Base-by-base conservation (phyloP, 2,329 filamentous ascomycete species). In the Neurospora sp. region DNA sequence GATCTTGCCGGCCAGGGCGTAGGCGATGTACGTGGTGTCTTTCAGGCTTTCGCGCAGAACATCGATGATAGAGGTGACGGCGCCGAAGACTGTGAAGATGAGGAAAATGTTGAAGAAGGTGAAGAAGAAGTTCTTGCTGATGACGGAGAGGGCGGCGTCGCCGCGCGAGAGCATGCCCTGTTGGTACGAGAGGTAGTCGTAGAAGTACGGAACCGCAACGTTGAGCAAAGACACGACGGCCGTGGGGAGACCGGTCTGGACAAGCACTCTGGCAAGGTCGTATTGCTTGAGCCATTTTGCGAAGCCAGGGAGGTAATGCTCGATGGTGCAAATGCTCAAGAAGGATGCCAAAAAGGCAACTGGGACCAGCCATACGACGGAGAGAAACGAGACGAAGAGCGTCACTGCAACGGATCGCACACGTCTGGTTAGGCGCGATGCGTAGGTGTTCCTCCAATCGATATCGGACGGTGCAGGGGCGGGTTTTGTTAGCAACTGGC, bases 61-160 rank as follows among this genome's bases (percentile, higher is more conserved):
- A 40, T 84, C 83, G 80, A 89, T 89, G 77, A 97, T 92, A 69
- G 90, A 88, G 46, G 91, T 88, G 81, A 92, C 92, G 4, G 93
- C 93, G 69, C 91, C 92, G 66, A 97, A 92, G 36, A 96, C 86
- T 0, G 95, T 96, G 79, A 98, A 97, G 65, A 98, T 88, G 67
- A 98, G 87, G 81, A 99, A 99, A 70, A 98, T 92, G 81, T 99
- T 99, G 87, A 99, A 98, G 81, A 99, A 99, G 10, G 92, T 94
- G 79, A 99, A 99, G 85, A 98, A 97, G 82, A 98, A 99, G 80
- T 98, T 99, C 82, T 99, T 99, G 69, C 93, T 97, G 74, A 99
- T 95, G 65, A 96, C 86, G 0, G 96, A 98, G 6, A 99, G 85
- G 79, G 98, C 96, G 28, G 99, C 90, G 72, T 99, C 96, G 65